Conservation (phyloP, 495 filamentous ascomycete genomes). For the Sphaerosporella brunnea region DNA sequence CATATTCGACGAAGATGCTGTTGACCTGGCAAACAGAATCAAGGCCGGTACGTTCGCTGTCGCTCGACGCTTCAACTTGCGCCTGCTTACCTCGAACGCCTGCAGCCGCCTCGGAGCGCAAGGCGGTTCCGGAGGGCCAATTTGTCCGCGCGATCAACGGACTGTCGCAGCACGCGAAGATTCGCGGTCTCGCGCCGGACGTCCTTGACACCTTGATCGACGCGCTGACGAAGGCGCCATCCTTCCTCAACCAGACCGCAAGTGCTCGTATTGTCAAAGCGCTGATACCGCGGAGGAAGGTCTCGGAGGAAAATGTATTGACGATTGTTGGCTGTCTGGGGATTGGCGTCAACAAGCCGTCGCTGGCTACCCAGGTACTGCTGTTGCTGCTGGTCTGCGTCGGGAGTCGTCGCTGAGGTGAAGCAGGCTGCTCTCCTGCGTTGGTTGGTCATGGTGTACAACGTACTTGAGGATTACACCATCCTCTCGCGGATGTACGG, state of each 20-base stretch:
- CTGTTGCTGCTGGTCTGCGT: background rate
- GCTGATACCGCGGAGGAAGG: slow-evolving; percentile 50
- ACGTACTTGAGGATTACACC: slow-evolving; percentile 46
- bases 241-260: slow-evolving; percentile 57
- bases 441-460: slow-evolving; percentile 69
- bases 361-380: slow-evolving; percentile 41
- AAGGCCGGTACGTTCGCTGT: slow-evolving; percentile 8
- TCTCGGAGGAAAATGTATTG: slow-evolving; percentile 43
- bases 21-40: slow-evolving; percentile 13
- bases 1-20: slow-evolving; percentile 12
- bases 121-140: slow-evolving; percentile 14
- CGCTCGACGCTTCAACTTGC: background rate
- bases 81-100: no score
- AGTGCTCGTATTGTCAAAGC: slow-evolving; percentile 49
- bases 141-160: slow-evolving; percentile 19
- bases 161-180: slow-evolving; percentile 18
- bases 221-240: slow-evolving; percentile 42
- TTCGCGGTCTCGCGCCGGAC: slow-evolving; percentile 40
- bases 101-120: slow-evolving; percentile 17
- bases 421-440: slow-evolving; percentile 42
- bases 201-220: slow-evolving; percentile 47
- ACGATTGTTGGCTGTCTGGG: slow-evolving; percentile 58
- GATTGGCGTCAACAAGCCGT: slow-evolving; percentile 60
- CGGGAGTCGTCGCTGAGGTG: slow-evolving; percentile 9
- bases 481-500: slow-evolving; percentile 55